Percentiles rank a stretch among this genome's conserved stretches.
These are phyloP conservation scores for Triangularia verruculosa DNA, from an alignment of 2,329 filamentous ascomycete genomes.

Conservation along the genomic window DNA sequence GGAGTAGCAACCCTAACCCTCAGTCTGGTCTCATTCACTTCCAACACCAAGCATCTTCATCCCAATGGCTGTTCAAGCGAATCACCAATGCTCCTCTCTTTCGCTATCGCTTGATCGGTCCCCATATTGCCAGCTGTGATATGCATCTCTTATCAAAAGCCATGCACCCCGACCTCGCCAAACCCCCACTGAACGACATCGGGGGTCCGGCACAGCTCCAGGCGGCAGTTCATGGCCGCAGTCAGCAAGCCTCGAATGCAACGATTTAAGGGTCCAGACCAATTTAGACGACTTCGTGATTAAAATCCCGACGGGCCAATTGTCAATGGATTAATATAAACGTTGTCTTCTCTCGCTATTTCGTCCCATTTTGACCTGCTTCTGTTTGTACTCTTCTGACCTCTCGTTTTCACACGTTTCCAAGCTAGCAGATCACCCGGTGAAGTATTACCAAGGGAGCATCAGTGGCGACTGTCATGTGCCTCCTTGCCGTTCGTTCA, in stretches of 20 bases:
- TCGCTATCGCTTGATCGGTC: background rate
- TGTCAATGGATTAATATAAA: background rate
- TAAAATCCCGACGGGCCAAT: background rate
- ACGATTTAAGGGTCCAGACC: background rate
- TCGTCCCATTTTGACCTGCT: background rate
- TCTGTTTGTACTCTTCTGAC: background rate
- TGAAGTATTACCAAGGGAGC: background rate
- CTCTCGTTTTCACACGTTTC: background rate
- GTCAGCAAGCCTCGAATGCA: background rate
- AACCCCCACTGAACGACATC: background rate
- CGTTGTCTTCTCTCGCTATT: background rate
- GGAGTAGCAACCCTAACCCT: background rate
- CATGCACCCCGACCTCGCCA: background rate
- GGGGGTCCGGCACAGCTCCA: background rate
- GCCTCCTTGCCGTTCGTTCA: background rate
- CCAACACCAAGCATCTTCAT: too few species aligned
- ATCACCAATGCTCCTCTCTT: background rate
- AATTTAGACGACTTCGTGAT: background rate
- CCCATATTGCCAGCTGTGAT: background rate
- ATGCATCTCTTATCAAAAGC: background rate
- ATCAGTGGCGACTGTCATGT: background rate
- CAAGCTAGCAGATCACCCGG: background rate
- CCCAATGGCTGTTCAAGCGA: too few species aligned
- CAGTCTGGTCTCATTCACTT: too few species aligned
- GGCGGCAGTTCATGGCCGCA: background rate